Percentiles rank a stretch among this genome's conserved stretches.
Evolutionary conservation across 345 rosid genomes (phyloP).

Genomic region (Punica granatum): DNA sequence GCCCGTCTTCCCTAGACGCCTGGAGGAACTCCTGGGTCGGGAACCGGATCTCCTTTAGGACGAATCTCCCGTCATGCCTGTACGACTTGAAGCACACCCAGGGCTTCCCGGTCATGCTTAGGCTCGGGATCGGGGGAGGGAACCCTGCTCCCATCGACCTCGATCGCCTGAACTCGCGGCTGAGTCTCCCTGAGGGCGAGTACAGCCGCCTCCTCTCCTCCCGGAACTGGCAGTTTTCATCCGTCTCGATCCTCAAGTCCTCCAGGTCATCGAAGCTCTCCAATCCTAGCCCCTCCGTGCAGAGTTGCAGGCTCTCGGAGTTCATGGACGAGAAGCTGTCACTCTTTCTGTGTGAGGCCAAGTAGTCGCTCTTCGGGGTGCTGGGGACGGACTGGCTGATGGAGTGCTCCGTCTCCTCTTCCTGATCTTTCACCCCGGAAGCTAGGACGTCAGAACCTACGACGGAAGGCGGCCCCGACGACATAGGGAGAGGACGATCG

Average conservation of each 20-base stretch:
- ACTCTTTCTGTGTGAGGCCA: conserved; percentile 22
- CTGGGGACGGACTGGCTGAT: not conserved
- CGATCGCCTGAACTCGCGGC: conserved; percentile 26
- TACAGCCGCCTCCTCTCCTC: conserved; percentile 15
- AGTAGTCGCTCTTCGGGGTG: conserved; percentile 3
- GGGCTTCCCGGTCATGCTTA: conserved; percentile 58
- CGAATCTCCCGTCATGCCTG: conserved; percentile 71
- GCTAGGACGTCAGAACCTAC: not conserved
- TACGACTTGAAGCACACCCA: conserved; percentile 70
- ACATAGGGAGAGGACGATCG: not conserved
- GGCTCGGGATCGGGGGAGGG: conserved; percentile 76
- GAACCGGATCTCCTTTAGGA: conserved; percentile 63
- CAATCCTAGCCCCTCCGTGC: conserved; percentile 86
- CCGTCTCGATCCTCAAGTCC: conserved; percentile 26
- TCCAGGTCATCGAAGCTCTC: conserved; percentile 71
- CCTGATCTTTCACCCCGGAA: not conserved
- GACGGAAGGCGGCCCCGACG: conserved; percentile 4
- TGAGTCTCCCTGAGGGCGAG: not conserved
- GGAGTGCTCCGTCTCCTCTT: not conserved
- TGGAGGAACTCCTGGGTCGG: conserved; percentile 68
- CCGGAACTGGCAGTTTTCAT: conserved; percentile 21
- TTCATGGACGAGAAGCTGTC: conserved; percentile 29
- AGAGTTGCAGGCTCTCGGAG: conserved; percentile 57
- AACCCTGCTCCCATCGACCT: conserved; percentile 23
- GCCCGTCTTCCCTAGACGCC: conserved; percentile 73